Conservation (phyloP, 768 basidiomycete species). For the Trametes meyenii region DNA sequence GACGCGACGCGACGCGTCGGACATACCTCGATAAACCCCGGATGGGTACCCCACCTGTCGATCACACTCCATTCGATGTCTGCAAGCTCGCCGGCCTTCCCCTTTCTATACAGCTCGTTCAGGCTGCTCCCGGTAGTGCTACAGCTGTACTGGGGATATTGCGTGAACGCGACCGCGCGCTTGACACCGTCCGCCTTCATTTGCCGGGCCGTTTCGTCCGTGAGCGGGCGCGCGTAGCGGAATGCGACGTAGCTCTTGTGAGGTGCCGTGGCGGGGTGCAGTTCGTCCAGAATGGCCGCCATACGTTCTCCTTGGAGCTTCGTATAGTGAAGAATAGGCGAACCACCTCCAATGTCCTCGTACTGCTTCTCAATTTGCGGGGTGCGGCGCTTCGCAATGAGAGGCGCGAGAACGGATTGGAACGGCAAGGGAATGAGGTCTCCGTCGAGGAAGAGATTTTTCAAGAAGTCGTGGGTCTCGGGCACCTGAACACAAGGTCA, state of each 20-base stretch:
- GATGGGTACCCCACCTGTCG: constrained; percentile 96
- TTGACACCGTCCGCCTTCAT: constrained; percentile 91
- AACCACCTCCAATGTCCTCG: constrained; percentile 92
- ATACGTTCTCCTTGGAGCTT: constrained; percentile 86
- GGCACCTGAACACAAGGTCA: constrained; percentile 56
- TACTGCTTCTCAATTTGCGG: constrained; percentile 96
- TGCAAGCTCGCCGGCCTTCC: constrained; percentile 61
- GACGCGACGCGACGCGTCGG: constrained; percentile 1
- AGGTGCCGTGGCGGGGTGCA: constrained; percentile 91
- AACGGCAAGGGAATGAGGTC: constrained; percentile 97
- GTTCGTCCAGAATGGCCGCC: constrained; percentile 88
- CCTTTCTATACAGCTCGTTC: constrained; percentile 83
- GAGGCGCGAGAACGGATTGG: constrained; percentile 83
- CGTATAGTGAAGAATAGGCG: constrained; percentile 92
- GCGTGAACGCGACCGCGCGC: constrained; percentile 93
- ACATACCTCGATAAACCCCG: constrained; percentile 90
- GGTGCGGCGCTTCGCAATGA: constrained; percentile 86
- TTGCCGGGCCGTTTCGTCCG: constrained; percentile 76
- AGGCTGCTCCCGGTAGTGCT: constrained; percentile 97
- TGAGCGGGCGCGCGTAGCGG: constrained; percentile 89
- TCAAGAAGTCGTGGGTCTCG: constrained; percentile 92
- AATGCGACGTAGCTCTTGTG: constrained; percentile 97
- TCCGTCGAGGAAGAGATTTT: constrained; percentile 86
- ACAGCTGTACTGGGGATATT: constrained; percentile 99
- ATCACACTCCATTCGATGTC: constrained; percentile 94